Conservation (phyloP, 2,329 filamentous ascomycete species). For the Penicillium sp. region DNA sequence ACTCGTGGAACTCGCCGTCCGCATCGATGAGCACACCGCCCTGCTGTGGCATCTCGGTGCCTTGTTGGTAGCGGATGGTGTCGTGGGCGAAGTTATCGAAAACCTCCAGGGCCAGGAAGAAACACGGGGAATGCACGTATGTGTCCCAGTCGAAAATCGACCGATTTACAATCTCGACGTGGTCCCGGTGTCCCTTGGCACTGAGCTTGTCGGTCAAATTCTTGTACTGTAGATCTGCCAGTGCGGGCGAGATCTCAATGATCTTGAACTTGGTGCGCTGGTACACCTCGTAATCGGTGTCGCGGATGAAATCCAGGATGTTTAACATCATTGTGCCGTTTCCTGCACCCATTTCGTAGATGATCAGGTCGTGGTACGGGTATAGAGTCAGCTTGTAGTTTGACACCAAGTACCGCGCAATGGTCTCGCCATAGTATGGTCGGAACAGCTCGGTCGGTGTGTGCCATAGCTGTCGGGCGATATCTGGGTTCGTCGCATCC, state of each 20-base stretch:
- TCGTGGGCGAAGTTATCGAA: conserved; percentile 99
- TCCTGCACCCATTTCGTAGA: conserved; percentile 97
- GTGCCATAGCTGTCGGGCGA: conserved; percentile 89
- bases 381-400: conserved; percentile 93
- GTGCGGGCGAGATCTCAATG: conserved; percentile 81
- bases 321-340: conserved; percentile 98
- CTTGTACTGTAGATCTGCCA: conserved; percentile 67
- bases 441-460: conserved; percentile 95
- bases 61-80: conserved; percentile 76
- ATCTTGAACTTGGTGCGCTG: conserved; percentile 86
- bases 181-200: conserved; percentile 65
- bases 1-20: conserved; percentile 86
- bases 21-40: conserved; percentile 78
- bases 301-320: conserved; percentile 90
- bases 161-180: conserved; percentile 88
- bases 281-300: conserved; percentile 82
- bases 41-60: conserved; percentile 74
- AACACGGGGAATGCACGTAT: conserved; percentile 84
- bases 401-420: conserved; percentile 87
- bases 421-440: conserved; percentile 91
- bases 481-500: conserved; percentile 62
- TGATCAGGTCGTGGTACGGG: conserved; percentile 91
- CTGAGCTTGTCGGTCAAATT: conserved; percentile 60
- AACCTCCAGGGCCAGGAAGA: conserved; percentile 95
- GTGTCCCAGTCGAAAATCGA: conserved; percentile 90